phyloP scores from a whole-genome alignment of 2,329 filamentous ascomycete genomes.

The Monosporascus sp. region DNA sequence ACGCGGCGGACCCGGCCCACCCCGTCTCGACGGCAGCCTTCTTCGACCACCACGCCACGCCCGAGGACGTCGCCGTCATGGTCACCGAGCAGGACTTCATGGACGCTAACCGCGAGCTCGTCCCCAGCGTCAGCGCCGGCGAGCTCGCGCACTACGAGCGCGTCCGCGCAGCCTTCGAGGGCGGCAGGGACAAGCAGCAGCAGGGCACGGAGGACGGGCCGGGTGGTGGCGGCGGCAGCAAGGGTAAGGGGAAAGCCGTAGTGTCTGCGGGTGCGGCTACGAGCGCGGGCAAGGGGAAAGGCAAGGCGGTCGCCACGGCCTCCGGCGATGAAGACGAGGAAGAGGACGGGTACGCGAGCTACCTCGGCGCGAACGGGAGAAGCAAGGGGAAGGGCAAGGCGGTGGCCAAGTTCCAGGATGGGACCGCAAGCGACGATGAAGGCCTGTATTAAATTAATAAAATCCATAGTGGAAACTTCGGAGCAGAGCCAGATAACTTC shows the following conservation, averaged over 20 bases:
- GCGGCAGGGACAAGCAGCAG: constrained; percentile 38
- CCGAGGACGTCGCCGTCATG: constrained; percentile 79
- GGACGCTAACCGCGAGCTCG: constrained; percentile 74
- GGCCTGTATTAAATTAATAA: constrained; percentile 43
- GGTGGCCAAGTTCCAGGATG: constrained; percentile 46
- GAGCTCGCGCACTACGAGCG: constrained; percentile 88
- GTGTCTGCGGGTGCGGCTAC: no score
- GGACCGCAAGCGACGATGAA: constrained; percentile 52
- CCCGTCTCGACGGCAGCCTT: constrained; percentile 83
- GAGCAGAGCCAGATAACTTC: no score
- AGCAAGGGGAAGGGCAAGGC: constrained; percentile 54
- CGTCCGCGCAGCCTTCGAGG: constrained; percentile 80
- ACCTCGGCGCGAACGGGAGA: constrained; percentile 21
- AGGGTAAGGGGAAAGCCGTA: constrained; percentile 32
- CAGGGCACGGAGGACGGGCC: constrained; percentile 13
- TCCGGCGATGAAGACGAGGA: constrained; percentile 27
- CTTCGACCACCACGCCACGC: constrained; percentile 85
- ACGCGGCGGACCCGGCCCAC: constrained; percentile 38
- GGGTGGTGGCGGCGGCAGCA: constrained; percentile 10
- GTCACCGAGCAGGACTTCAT: constrained; percentile 88
- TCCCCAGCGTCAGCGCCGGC: constrained; percentile 90
- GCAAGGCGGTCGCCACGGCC: constrained; percentile 28
- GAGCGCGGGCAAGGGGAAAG: constrained; percentile 31
- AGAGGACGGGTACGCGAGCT: constrained; percentile 25
- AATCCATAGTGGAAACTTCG: no score